Evolutionary conservation across 2,329 filamentous ascomycete species (phyloP), one percentile per base, ranked within the genome.

Genomic region (Celoporthe dispersa): DNA sequence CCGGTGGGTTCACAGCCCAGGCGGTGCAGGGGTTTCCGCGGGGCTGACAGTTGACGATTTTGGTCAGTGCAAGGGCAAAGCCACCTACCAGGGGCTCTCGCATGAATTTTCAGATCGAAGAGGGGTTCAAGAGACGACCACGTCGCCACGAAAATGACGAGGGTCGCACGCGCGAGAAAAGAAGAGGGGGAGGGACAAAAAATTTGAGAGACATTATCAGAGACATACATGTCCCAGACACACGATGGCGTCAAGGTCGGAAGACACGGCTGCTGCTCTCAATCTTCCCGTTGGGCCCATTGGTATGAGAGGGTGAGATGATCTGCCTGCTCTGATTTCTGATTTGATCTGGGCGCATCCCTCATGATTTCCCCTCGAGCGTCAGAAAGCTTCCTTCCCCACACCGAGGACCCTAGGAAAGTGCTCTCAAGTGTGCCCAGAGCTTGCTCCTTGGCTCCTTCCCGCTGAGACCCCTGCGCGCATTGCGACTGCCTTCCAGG

Each of bases 41-140:
- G 61, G 12, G 61, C 61, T 63, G n/a, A 63, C 61, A 44, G 35
- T 22, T 9, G 25, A 61, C 59, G 19, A 11, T n/a, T 22, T 31
- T 35, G 16, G 57, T n/a, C 57, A 11, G 51, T 55, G 51, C 51
- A 28, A 28, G 51, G 14, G 53, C 53, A 57, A 57, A 57, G 53
- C 53, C 53, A 57, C 28, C 61, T 25, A 33, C 39, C 61, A 64
- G 62, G 62, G 62, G 62, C 62, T 22, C 60, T 12, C 35, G 33
- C 62, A 51, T 64, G 25, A 64, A 51, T 64, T 51, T 64, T 33
- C 39, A 64, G n/a, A 64, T 39, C 22, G 33, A 61, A 33, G 25
- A 16, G 25, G 12, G 53, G 28, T 16, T 16, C 51, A n/a, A 53
- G 51, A 55, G 51, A 28, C 51, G 31, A 31, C 51, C 11, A 55